Percentiles rank a stretch among this genome's conserved stretches.
These are phyloP conservation scores for Boeremia lycopersici DNA, from an alignment of 2,329 filamentous ascomycete genomes.

Conservation along the genomic window DNA sequence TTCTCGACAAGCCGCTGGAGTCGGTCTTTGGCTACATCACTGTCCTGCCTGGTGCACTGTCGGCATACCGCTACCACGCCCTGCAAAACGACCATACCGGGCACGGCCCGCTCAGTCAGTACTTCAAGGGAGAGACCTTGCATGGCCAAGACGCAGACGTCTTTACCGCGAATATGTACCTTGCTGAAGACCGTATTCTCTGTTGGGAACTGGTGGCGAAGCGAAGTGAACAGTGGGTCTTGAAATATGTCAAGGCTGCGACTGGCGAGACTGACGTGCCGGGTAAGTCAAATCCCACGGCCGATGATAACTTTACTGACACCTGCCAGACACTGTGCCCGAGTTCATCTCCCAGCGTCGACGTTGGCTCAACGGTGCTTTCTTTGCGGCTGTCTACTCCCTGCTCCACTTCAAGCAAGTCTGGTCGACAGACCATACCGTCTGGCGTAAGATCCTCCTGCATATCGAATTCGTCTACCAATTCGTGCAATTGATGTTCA, in stretches of 20 bases:
- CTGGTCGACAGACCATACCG: conserved; percentile 88
- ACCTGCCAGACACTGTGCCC: conserved; percentile 74
- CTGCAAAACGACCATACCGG: conserved; percentile 96
- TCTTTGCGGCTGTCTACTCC: conserved; percentile 98
- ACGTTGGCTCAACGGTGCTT: conserved; percentile 97
- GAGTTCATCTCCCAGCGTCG: conserved; percentile 97
- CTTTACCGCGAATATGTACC: conserved; percentile 96
- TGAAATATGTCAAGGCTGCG: conserved; percentile 97
- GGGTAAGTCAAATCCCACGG: conserved; percentile 62
- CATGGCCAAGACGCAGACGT: conserved; percentile 96
- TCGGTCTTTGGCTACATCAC: conserved; percentile 99
- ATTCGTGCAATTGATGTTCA: conserved; percentile 89
- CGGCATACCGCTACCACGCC: conserved; percentile 93
- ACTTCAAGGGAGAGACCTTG: conserved; percentile 98
- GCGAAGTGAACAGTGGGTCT: conserved; percentile 89
- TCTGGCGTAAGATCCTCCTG: conserved; percentile 86
- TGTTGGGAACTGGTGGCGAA: conserved; percentile 98
- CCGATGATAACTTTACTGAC: conserved; percentile 4
- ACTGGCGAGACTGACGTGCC: conserved; percentile 98
- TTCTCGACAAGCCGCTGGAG: conserved; percentile 94
- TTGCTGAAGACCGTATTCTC: conserved; percentile 86
- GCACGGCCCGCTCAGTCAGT: conserved; percentile 93
- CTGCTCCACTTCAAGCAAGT: conserved; percentile 94
- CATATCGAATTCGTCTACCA: conserved; percentile 97
- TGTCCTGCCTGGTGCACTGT: conserved; percentile 91